Percentiles rank a stretch among this genome's conserved stretches.
Conservation (phyloP, 345 rosid genomes). For the Luvunga scandens region DNA sequence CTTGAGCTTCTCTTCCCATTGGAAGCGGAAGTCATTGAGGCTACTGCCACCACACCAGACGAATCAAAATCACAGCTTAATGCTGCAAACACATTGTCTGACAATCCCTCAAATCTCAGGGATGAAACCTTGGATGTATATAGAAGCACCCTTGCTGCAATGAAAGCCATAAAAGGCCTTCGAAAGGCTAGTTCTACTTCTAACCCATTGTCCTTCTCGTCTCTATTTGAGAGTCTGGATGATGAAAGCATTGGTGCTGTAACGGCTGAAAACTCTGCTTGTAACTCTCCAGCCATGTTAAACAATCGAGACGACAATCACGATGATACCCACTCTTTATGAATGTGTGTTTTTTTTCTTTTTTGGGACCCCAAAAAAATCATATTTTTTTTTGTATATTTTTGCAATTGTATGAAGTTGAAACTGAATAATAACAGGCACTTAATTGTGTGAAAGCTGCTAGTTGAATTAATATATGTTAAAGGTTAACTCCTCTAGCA, state of each 20-base stretch:
- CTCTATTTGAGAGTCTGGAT: slow-evolving; percentile 49
- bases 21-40: slow-evolving; percentile 83
- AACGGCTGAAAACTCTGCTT: slow-evolving; percentile 66
- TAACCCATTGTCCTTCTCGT: slow-evolving; percentile 72
- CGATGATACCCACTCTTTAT: slow-evolving; percentile 46
- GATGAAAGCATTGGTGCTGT: slow-evolving; percentile 60
- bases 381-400: too few relatives aligned
- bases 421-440: slow-evolving; percentile 13
- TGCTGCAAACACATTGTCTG: slow-evolving; percentile 29
- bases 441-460: background rate
- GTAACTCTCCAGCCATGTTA: slow-evolving; percentile 38
- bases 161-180: slow-evolving; percentile 83
- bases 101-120: slow-evolving; percentile 51
- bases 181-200: slow-evolving; percentile 87
- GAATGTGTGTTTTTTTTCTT: background rate
- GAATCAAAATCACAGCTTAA: slow-evolving; percentile 21
- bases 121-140: slow-evolving; percentile 67
- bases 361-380: too few relatives aligned
- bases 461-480: background rate
- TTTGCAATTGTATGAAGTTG: background rate
- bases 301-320: slow-evolving; percentile 39
- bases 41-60: slow-evolving; percentile 22
- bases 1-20: slow-evolving; percentile 87
- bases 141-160: slow-evolving; percentile 91
- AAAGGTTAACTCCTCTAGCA: background rate